Evolutionary conservation across 2,329 filamentous ascomycete species (phyloP).

Genomic region (Claviceps sp.): DNA sequence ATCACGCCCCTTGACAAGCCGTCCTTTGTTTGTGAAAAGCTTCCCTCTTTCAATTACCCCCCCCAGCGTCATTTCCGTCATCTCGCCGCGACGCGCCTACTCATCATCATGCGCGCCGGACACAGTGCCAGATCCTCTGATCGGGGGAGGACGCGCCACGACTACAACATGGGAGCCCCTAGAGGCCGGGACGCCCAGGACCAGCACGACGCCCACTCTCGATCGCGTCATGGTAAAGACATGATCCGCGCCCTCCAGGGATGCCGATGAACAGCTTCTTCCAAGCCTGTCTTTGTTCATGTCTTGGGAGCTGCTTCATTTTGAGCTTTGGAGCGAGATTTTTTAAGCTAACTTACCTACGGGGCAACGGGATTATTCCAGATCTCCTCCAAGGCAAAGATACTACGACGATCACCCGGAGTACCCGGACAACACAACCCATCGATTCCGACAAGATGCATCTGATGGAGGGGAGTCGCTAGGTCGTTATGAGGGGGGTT

Average conservation of each 20-base stretch:
- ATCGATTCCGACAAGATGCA: conserved; percentile 14
- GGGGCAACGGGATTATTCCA: conserved; percentile 29
- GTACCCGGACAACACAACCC: conserved; percentile 9
- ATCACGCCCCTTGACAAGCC: too few relatives aligned
- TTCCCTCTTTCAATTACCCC: not conserved
- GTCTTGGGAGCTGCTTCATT: not conserved
- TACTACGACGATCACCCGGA: conserved; percentile 22
- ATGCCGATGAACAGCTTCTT: conserved; percentile 8
- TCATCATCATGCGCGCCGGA: conserved; percentile 30
- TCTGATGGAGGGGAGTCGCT: conserved; percentile 13
- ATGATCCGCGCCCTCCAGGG: conserved; percentile 20
- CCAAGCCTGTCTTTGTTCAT: not conserved
- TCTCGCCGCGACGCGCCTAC: not conserved
- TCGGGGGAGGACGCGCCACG: conserved; percentile 11
- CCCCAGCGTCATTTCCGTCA: not conserved
- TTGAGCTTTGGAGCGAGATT: conserved; percentile 9
- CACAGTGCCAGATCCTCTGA: conserved; percentile 20
- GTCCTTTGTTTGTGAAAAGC: too few relatives aligned
- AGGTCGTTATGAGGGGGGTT: conserved; percentile 15
- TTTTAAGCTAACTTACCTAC: conserved; percentile 32
- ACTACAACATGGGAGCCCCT: conserved; percentile 4
- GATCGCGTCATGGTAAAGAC: conserved; percentile 38
- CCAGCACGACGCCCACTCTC: conserved; percentile 27
- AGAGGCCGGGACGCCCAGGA: conserved; percentile 10
- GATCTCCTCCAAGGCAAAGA: conserved; percentile 28